Percentiles rank a stretch among this genome's conserved stretches.
Conservation (phyloP, 768 basidiomycete species). For the Mycena epipterygia region DNA sequence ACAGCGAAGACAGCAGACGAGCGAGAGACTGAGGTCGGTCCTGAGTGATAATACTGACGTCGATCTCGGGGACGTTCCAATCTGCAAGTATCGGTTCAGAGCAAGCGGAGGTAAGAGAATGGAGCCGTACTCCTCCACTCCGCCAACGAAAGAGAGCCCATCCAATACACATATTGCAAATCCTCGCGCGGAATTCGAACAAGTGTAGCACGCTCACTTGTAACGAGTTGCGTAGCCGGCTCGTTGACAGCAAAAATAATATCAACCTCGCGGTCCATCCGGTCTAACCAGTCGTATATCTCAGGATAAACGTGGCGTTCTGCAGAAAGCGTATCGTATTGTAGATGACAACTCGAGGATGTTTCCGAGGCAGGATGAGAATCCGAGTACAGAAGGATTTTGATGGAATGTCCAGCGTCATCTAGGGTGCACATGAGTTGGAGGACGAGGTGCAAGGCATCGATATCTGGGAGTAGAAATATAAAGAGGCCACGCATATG, state of each 20-base stretch:
- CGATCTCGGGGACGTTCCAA: conserved; percentile 80
- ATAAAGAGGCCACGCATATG: conserved; percentile 43
- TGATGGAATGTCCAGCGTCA: conserved; percentile 44
- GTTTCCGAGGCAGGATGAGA: conserved; percentile 9
- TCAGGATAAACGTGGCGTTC: conserved; percentile 13
- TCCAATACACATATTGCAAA: conserved; percentile 70
- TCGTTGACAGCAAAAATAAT: conserved; percentile 51
- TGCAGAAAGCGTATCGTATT: conserved; percentile 30
- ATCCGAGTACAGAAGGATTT: conserved; percentile 48
- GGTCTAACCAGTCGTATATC: conserved; percentile 48
- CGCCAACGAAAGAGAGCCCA: conserved; percentile 65
- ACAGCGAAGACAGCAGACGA: conserved; percentile 76
- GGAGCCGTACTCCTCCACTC: conserved; percentile 68
- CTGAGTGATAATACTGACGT: conserved; percentile 83
- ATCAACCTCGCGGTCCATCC: conserved; percentile 44
- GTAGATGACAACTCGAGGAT: conserved; percentile 33
- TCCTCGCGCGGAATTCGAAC: conserved; percentile 64
- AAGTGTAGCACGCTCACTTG: conserved; percentile 45
- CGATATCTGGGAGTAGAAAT: conserved; percentile 49
- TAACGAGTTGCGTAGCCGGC: conserved; percentile 37
- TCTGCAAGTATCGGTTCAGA: conserved; percentile 57
- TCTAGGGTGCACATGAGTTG: conserved; percentile 53
- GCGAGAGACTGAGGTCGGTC: conserved; percentile 78
- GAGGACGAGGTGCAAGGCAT: conserved; percentile 50
- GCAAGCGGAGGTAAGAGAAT: conserved; percentile 27